phyloP scores from a whole-genome alignment of 306 rosid genomes.

The Castanospermum australe region DNA sequence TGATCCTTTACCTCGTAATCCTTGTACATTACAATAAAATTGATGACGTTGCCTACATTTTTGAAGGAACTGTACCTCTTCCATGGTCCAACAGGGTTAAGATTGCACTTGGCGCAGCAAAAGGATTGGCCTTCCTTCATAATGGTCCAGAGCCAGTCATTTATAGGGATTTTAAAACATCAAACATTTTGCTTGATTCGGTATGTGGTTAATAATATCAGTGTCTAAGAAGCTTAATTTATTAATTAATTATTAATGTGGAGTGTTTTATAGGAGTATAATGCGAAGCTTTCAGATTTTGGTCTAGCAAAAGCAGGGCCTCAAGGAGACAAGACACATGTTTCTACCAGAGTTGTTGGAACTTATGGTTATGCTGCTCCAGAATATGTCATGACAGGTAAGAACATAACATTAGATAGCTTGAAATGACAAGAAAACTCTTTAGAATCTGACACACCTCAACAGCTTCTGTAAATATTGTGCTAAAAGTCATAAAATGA shows the following conservation, averaged over 20 bases:
- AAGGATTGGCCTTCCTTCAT: conserved; percentile 94
- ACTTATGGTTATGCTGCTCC: conserved; percentile 99
- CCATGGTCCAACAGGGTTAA: conserved; percentile 93
- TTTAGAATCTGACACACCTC: neutral
- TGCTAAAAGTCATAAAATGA: conserved; percentile 13
- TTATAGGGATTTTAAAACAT: conserved; percentile 96
- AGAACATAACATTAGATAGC: conserved; percentile 20
- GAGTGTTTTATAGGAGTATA: conserved; percentile 66
- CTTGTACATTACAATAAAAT: conserved; percentile 20
- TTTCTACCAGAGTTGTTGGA: conserved; percentile 94
- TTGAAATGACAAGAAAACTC: conserved; percentile 7
- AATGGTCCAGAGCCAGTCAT: conserved; percentile 92
- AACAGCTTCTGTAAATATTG: neutral
- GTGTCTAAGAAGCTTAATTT: neutral
- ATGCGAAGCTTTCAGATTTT: conserved; percentile 97
- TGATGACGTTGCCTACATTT: conserved; percentile 38
- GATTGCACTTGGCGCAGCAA: conserved; percentile 96
- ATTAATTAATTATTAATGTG: conserved; percentile 17
- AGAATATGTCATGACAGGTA: conserved; percentile 97
- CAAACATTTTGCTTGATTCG: conserved; percentile 93
- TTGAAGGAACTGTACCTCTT: conserved; percentile 94
- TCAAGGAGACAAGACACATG: conserved; percentile 97
- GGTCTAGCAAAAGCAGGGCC: conserved; percentile 99
- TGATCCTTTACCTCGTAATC: conserved; percentile 8
- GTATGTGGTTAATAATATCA: conserved; percentile 42